Base-by-base conservation (phyloP, 2,329 filamentous ascomycete genomes). In the Ophiostoma novo-ulmi region DNA sequence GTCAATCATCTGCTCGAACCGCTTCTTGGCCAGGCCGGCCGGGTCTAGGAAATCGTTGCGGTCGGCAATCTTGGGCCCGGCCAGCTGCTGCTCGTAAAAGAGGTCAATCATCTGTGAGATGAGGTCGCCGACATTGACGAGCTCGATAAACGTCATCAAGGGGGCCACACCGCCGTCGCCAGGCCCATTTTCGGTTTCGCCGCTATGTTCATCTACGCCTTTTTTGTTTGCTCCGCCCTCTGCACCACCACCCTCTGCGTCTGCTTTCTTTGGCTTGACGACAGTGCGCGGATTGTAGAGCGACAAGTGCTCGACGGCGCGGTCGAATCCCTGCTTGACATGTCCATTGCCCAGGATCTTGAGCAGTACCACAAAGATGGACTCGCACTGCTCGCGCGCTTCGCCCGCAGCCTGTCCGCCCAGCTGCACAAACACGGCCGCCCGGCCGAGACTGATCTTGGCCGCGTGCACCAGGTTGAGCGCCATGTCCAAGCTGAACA, bases 61-160 rank as follows among this genome's bases (percentile, higher is more conserved):
- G 78, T 98, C 94, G 1, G 91, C 91, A 69, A 99, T 89, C 76
- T 91, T 91, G 17, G 91, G 87, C 0, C 88, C 87, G 6, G 93
- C 88, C 38, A 99, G 86, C 81, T 99, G 95, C 80, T 98, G 95
- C 78, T 97, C 91, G 80, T 97, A 99, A 78, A 99, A 99, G 44
- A 99, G 93, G 78, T 99, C 95, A 71, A 99, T 88, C 95, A 99
- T 99, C 79, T 99, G 95, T 72, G 96, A 93, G 75, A 99, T 99
- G 71, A 99, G 85, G 78, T 99, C 95, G 71, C 95, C 95, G 0
- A 99, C 94, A 77, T 99, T 99, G 78, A 99, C 95, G 38, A 99
- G 87, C 80, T 99, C 95, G 73, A 99, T 88, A 76, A 99, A 99
- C 0, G 92, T 97, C 65, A 97, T 93, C 4, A 99, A 85, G 1